Percentiles rank a stretch among this genome's conserved stretches.
Conservation (phyloP, 2,329 filamentous ascomycete genomes). For the Colletotrichum truncatum region DNA sequence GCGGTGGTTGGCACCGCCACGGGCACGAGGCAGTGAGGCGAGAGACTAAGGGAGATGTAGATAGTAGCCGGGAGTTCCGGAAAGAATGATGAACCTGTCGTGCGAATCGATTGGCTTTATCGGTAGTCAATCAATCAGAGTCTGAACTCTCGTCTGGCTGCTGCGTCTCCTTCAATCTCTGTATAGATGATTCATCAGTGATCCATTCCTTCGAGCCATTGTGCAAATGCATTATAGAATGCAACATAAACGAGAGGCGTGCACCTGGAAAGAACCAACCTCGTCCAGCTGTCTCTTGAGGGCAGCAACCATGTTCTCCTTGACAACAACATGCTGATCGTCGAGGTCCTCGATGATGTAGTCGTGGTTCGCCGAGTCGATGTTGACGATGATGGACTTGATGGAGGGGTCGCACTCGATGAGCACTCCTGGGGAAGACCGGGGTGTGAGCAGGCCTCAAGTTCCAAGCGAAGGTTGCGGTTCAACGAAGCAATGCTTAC, state of each 20-base stretch:
- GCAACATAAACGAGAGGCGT: background rate
- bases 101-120: background rate
- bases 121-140: constrained; percentile 48
- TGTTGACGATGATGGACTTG: constrained; percentile 84
- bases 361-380: constrained; percentile 75
- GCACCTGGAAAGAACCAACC: constrained; percentile 52
- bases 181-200: constrained; percentile 14
- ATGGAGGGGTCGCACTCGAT: constrained; percentile 88
- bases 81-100: background rate
- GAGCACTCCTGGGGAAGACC: constrained; percentile 65
- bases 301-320: constrained; percentile 74
- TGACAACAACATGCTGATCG: constrained; percentile 78
- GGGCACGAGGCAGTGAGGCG: background rate
- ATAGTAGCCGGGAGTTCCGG: background rate
- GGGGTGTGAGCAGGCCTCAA: constrained; percentile 12
- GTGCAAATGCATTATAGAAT: background rate
- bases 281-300: constrained; percentile 76
- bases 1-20: constrained; percentile 1
- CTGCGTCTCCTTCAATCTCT: constrained; percentile 62
- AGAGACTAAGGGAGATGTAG: background rate
- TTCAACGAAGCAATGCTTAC: constrained; percentile 40
- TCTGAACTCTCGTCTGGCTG: constrained; percentile 61
- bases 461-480: constrained; percentile 5
- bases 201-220: background rate
- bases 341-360: constrained; percentile 85